phyloP scores from a whole-genome alignment of 352 stramenopile species.

The Hyaloperonospora brassicae region DNA sequence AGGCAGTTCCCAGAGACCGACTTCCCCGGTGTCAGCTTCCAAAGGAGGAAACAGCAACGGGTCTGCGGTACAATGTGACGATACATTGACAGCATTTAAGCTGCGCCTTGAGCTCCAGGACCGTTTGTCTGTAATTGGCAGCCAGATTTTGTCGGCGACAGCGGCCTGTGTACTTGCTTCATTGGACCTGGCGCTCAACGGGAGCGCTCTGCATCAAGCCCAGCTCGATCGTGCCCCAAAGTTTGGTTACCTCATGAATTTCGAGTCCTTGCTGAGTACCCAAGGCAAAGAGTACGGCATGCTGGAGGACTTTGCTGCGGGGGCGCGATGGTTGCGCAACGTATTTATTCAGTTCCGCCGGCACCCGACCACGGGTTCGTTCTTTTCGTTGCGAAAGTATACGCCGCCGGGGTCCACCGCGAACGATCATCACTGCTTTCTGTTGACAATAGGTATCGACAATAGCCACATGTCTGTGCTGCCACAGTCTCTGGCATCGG shows the following conservation, averaged over 20 bases:
- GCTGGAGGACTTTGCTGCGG: conserved; percentile 87
- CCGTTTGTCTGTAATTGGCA: conserved; percentile 59
- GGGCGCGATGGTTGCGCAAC: conserved; percentile 69
- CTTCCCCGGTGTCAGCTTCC: conserved; percentile 25
- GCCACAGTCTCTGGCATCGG: conserved; percentile 34
- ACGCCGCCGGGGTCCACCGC: conserved; percentile 27
- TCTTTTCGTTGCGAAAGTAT: conserved; percentile 60
- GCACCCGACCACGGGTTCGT: conserved; percentile 29
- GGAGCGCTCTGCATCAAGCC: conserved; percentile 46
- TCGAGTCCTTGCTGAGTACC: conserved; percentile 82
- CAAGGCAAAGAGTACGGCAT: conserved; percentile 93
- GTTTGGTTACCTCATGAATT: conserved; percentile 71
- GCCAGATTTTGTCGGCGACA: conserved; percentile 65
- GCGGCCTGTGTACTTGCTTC: conserved; percentile 58
- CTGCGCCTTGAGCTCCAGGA: conserved; percentile 61
- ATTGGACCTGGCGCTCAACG: conserved; percentile 50
- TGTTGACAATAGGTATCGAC: conserved; percentile 59
- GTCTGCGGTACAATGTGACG: conserved; percentile 13
- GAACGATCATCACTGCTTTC: conserved; percentile 32
- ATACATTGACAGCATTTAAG: conserved; percentile 55
- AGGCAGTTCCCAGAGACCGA: conserved; percentile 21
- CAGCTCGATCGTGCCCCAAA: conserved; percentile 47
- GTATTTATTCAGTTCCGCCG: conserved; percentile 74
- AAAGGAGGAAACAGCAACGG: conserved; percentile 4
- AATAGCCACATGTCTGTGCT: conserved; percentile 48